Evolutionary conservation across 2,329 filamentous ascomycete species (phyloP).

Genomic region (Iodosphaeria phyllophila): DNA sequence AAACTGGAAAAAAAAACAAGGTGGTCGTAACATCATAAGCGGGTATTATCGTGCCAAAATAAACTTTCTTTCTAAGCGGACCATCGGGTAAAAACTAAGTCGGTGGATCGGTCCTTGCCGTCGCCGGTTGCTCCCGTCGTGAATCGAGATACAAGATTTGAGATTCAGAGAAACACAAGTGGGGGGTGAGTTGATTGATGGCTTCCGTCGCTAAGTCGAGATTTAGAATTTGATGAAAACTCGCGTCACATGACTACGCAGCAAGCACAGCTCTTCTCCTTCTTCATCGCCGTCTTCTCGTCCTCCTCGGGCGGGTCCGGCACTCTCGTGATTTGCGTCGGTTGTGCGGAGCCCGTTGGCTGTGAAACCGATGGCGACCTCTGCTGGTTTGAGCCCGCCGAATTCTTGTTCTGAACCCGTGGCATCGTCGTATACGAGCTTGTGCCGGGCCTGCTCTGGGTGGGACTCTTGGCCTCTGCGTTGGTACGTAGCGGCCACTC

Average conservation of each 20-base stretch:
- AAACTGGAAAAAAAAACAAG: no score
- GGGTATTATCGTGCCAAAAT: no score
- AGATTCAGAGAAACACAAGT: no score
- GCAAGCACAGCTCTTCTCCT: conserved; percentile 45
- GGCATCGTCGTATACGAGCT: conserved; percentile 45
- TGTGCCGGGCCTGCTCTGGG: conserved; percentile 22
- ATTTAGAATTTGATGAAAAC: no score
- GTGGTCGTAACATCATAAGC: no score
- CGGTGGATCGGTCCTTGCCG: no score
- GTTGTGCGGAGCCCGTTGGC: conserved; percentile 20
- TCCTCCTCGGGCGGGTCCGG: conserved; percentile 32
- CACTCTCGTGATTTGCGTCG: conserved; percentile 22
- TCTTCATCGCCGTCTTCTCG: conserved; percentile 28
- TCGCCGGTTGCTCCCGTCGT: no score
- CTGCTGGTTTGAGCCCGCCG: conserved; percentile 16
- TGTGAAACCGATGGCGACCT: conserved; percentile 27
- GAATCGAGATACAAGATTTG: no score
- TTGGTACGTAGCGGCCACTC: conserved; percentile 47
- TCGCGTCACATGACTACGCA: conserved; percentile 68
- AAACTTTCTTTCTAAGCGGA: no score
- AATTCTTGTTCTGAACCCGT: conserved; percentile 30
- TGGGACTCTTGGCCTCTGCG: conserved; percentile 28
- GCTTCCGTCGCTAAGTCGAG: no score
- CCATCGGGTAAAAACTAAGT: no score
- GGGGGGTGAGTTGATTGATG: no score